Evolutionary conservation across 305 asterid species (phyloP).

Genomic region (Fraxinus albicans): DNA sequence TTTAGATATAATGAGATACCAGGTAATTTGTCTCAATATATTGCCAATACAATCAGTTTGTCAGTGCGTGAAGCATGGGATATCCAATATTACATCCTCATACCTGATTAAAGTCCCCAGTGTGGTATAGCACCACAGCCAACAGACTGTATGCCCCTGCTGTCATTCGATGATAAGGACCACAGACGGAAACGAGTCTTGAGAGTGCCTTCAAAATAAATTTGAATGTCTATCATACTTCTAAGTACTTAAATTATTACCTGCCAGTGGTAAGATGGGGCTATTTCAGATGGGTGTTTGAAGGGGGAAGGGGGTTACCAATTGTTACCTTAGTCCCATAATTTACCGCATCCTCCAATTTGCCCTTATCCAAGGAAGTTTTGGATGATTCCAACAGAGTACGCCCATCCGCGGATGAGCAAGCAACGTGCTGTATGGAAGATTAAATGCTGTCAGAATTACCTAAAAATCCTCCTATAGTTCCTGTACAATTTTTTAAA

Average conservation of each 20-base stretch:
- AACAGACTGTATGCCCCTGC: conserved; percentile 93
- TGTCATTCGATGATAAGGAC: conserved; percentile 95
- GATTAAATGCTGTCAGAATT: conserved; percentile 30
- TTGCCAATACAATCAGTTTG: background rate
- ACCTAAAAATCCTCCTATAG: conserved; percentile 18
- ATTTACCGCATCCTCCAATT: conserved; percentile 88
- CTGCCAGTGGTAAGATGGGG: conserved; percentile 2
- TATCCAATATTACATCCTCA: conserved; percentile 18
- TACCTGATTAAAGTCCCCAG: conserved; percentile 97
- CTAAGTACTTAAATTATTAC: conserved; percentile 6
- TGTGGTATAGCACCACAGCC: conserved; percentile 94
- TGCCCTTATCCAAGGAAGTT: conserved; percentile 88
- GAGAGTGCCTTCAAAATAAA: conserved; percentile 65
- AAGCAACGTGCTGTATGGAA: conserved; percentile 74
- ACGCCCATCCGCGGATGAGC: conserved; percentile 98
- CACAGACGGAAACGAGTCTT: conserved; percentile 79
- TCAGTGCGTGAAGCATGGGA: conserved; percentile 11
- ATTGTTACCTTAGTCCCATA: conserved; percentile 76
- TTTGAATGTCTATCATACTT: conserved; percentile 20
- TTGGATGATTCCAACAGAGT: conserved; percentile 85
- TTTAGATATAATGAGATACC: background rate
- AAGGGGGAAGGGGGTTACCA: conserved; percentile 11
- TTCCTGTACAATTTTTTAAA: conserved; percentile 14
- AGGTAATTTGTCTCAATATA: background rate
- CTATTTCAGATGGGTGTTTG: background rate